A percentile compares a stretch with the other conserved stretches of the same genome.
phyloP scores from a whole-genome alignment of 441 rosid species.

The Breynia disticha region DNA sequence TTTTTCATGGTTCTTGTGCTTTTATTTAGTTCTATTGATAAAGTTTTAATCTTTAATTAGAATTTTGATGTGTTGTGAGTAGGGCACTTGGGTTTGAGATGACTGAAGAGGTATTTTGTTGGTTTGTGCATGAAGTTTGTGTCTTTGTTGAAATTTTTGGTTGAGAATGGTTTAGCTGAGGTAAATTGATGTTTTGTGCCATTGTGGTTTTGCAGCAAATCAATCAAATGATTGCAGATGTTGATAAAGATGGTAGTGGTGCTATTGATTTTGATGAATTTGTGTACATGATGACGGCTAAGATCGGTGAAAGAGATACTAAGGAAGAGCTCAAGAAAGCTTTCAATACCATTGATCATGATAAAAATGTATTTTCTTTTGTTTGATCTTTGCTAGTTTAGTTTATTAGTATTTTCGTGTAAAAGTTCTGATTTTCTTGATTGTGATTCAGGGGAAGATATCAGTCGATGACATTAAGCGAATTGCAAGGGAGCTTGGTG shows the following conservation, averaged over 20 bases:
- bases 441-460: conserved; percentile 60
- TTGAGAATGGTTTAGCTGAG: too few species aligned
- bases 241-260: conserved; percentile 97
- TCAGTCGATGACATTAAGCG: conserved; percentile 57
- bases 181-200: too few species aligned
- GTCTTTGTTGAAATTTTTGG: too few species aligned
- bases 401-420: background rate
- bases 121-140: too few species aligned
- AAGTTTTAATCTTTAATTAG: background rate
- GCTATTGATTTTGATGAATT: conserved; percentile 94
- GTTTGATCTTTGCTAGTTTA: background rate
- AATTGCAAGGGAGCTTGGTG: conserved; percentile 81
- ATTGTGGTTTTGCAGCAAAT: conserved; percentile 48
- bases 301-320: conserved; percentile 89
- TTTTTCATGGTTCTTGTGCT: background rate
- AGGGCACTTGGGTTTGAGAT: conserved; percentile 99
- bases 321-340: conserved; percentile 88
- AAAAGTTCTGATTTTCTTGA: conserved; percentile 3
- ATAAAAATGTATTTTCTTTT: conserved; percentile 50
- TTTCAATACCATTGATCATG: conserved; percentile 74
- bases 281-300: conserved; percentile 90
- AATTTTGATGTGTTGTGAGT: conserved; percentile 19
- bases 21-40: background rate
- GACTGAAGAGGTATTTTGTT: conserved; percentile 62
- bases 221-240: conserved; percentile 95